These are phyloP conservation scores for Ceraceosorus guamensis DNA, from an alignment of 1,284 basidiomycete species.

Conservation along the genomic window DNA sequence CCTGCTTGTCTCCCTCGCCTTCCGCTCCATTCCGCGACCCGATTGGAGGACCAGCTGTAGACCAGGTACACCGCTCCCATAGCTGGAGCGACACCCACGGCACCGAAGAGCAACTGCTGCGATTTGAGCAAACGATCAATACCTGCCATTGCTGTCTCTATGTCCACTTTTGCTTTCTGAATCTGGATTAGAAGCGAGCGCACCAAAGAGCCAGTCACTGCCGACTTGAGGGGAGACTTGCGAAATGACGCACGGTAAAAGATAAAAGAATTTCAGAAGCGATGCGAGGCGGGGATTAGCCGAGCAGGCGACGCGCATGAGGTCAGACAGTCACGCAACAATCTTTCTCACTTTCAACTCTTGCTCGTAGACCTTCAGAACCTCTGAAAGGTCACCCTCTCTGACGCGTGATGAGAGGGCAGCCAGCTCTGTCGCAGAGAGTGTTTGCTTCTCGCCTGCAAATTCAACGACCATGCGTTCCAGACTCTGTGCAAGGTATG, in stretches of 20 bases:
- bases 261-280: not conserved
- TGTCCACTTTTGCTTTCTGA: conserved; percentile 94
- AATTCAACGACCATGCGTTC: conserved; percentile 86
- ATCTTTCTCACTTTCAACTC: conserved; percentile 64
- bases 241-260: not conserved
- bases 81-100: conserved; percentile 89
- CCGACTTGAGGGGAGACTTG: conserved; percentile 68
- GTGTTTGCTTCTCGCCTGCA: conserved; percentile 68
- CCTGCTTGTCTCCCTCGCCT: conserved; percentile 50
- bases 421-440: conserved; percentile 57
- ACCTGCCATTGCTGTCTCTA: conserved; percentile 74
- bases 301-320: too few species aligned
- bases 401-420: conserved; percentile 63
- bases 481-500: conserved; percentile 59
- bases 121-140: conserved; percentile 88
- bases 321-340: not conserved
- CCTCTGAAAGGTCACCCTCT: conserved; percentile 76
- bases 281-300: not conserved
- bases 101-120: conserved; percentile 93
- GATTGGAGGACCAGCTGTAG: conserved; percentile 54
- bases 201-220: conserved; percentile 71
- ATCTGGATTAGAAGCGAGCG: conserved; percentile 84
- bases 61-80: conserved; percentile 67
- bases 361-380: conserved; percentile 81
- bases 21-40: conserved; percentile 54